A percentile compares a stretch with the other conserved stretches of the same genome.
These are phyloP conservation scores for Clarireedia sp. DNA, from an alignment of 2,329 filamentous ascomycete genomes.

Conservation along the genomic window DNA sequence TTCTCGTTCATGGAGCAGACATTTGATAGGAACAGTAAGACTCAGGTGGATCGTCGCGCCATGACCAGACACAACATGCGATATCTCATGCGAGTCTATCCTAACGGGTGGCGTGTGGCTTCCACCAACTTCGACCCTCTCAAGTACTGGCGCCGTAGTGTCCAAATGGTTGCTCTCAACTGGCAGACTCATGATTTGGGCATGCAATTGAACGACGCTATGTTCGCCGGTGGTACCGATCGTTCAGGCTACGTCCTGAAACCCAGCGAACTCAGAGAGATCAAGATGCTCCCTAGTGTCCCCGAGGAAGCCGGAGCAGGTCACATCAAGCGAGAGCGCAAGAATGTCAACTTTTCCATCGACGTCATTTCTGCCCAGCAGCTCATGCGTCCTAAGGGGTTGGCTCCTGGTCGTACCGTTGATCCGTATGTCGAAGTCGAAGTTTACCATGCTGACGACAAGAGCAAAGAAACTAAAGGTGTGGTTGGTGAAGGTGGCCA, in stretches of 20 bases:
- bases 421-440: slow-evolving; percentile 95
- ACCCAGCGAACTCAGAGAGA: slow-evolving; percentile 73
- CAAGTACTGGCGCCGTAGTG: slow-evolving; percentile 87
- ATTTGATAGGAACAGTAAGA: slow-evolving; percentile 73
- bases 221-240: slow-evolving; percentile 88
- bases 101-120: slow-evolving; percentile 68
- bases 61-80: slow-evolving; percentile 87
- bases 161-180: slow-evolving; percentile 96
- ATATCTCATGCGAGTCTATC: slow-evolving; percentile 90
- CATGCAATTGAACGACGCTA: slow-evolving; percentile 94
- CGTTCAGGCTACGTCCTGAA: slow-evolving; percentile 90
- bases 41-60: slow-evolving; percentile 65
- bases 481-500: slow-evolving; percentile 57
- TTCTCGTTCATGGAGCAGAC: slow-evolving; percentile 89
- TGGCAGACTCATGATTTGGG: slow-evolving; percentile 97
- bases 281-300: slow-evolving; percentile 49
- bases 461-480: slow-evolving; percentile 76
- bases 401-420: slow-evolving; percentile 66
- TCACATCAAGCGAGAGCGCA: slow-evolving; percentile 63
- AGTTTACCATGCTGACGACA: slow-evolving; percentile 89
- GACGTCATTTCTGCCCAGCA: slow-evolving; percentile 92
- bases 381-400: slow-evolving; percentile 71
- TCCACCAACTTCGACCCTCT: slow-evolving; percentile 95
- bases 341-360: slow-evolving; percentile 76
- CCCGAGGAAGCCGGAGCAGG: slow-evolving; percentile 42